Base-by-base conservation (phyloP, 306 rosid species). In the Sophora flavescens region DNA sequence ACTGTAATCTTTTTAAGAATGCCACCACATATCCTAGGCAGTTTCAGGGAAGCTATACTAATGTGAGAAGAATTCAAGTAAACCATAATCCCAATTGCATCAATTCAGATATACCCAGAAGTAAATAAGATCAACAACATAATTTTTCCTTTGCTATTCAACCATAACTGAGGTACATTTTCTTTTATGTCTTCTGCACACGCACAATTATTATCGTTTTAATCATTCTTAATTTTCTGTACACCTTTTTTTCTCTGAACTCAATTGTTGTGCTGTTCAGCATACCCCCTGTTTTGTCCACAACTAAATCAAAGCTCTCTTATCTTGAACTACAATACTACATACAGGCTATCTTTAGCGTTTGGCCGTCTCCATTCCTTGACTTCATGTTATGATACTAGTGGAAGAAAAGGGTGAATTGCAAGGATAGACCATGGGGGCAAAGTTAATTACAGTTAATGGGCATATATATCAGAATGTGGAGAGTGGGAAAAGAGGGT, bases 261-360 rank as follows among this genome's bases (percentile, higher is more conserved):
- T 52, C 48, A 39, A 60, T 61, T 60, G 10, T 47, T 68, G 51
- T 38, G 36, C 45, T 22, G 41, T 70, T 51, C 44, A 69, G 53
- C 58, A 62, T 30, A 2, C 3, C 32, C 32, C 32, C 32, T 5
- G 30, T 16, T 6, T 4, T 36, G 41, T 36, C 41, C 41, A 36
- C 7, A 6, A 53, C 26, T 3, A 53, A 51, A 72, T 69, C 33
- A 48, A 36, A 15, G 17, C 18, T 68, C 62, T 35, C 32, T 18
- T 22, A 38, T 50, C 26, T 61, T 69, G 48, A 70, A 70, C 64
- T n/a, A 68, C 18, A 17, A 72, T 38, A 60, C 16, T 38, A 59
- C 69, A 26, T 12, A 35, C 13, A 45, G 15, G 2, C 17, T 22
- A 58, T 14, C 32, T 13, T 33, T 18, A 48, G 41, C 8, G 6